A percentile compares a stretch with the other conserved stretches of the same genome.
Conservation (phyloP, 192 early-diverging fungal species). For the Podila epicladia region DNA sequence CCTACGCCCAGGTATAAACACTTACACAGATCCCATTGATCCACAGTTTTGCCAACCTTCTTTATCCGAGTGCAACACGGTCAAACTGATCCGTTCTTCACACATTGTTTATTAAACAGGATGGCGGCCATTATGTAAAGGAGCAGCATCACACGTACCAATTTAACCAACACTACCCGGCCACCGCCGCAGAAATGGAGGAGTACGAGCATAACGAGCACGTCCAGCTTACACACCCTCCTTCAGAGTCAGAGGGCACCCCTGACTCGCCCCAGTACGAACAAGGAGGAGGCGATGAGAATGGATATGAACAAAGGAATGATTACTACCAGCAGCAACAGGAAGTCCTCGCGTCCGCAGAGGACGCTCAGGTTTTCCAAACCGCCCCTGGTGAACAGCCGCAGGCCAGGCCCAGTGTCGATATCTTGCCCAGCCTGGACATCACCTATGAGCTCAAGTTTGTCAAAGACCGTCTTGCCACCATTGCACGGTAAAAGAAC, state of each 20-base stretch:
- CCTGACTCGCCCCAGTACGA: not conserved
- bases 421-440: conserved; percentile 6
- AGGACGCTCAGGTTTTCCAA: not conserved
- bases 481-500: not conserved
- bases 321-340: not conserved
- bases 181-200: not conserved
- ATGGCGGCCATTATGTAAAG: not conserved
- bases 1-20: too few species aligned
- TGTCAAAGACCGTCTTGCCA: conserved; percentile 1
- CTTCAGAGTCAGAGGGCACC: too few species aligned
- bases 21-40: too few species aligned
- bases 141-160: not conserved
- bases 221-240: not conserved
- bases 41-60: too few species aligned
- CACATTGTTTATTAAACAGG: too few species aligned
- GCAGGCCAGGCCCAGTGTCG: not conserved
- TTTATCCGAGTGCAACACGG: too few species aligned
- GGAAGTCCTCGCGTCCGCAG: not conserved
- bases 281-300: not conserved
- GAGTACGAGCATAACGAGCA: not conserved
- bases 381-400: not conserved
- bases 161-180: not conserved
- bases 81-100: too few species aligned
- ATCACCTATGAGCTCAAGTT: conserved; percentile 3
- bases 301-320: not conserved